Evolutionary conservation across 2,329 filamentous ascomycete genomes (phyloP).

Genomic region (Fusarium pininemorale): DNA sequence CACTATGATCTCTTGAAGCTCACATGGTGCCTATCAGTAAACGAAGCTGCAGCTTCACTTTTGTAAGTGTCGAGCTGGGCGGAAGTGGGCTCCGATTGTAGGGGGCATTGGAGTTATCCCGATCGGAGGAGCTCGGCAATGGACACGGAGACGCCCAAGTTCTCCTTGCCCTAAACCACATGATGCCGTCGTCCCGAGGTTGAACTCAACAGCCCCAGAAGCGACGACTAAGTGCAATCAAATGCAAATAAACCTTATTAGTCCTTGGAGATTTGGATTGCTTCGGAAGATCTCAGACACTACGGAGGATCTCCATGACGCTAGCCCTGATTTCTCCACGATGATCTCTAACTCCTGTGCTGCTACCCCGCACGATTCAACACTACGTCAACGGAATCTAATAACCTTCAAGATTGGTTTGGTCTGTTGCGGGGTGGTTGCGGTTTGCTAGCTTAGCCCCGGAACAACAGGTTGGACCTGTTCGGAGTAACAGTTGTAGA

Average conservation of each 20-base stretch:
- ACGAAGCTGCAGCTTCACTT: not conserved
- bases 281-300: not conserved
- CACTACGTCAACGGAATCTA: not conserved
- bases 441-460: too few species aligned
- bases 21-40: too few species aligned
- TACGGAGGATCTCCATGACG: not conserved
- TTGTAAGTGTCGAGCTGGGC: not conserved
- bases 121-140: not conserved
- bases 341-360: not conserved
- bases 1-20: fast-evolving
- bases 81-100: not conserved
- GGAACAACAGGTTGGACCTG: too few species aligned
- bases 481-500: too few species aligned
- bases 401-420: not conserved
- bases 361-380: not conserved
- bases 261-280: too few species aligned
- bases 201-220: not conserved
- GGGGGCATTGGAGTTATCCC: not conserved
- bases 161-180: not conserved
- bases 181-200: not conserved
- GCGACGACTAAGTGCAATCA: not conserved
- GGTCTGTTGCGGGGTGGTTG: not conserved
- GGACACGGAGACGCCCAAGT: not conserved
- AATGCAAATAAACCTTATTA: not conserved
- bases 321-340: not conserved